phyloP scores from a whole-genome alignment of 2,329 filamentous ascomycete genomes.

The Macrophomina phaseolina region DNA sequence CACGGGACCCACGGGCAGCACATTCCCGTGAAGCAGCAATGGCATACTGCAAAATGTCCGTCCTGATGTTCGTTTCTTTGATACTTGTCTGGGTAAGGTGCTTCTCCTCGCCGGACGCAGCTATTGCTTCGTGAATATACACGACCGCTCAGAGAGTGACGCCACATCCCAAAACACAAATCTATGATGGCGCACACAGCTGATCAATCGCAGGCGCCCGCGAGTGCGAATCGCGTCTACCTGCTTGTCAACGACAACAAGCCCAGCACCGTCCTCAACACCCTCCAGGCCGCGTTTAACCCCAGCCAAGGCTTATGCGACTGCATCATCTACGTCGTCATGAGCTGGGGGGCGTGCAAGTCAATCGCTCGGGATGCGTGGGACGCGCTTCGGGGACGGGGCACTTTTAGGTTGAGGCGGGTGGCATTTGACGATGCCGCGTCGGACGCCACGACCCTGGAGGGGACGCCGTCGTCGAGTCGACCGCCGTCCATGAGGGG shows the following conservation, averaged over 20 bases:
- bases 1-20: background rate
- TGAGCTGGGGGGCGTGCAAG: conserved; percentile 63
- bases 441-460: background rate
- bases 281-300: conserved; percentile 74
- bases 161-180: too few relatives aligned
- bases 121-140: too few relatives aligned
- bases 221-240: conserved; percentile 79
- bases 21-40: conserved; percentile 57
- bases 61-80: conserved; percentile 74
- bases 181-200: background rate
- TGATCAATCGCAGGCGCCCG: conserved; percentile 59
- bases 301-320: conserved; percentile 88
- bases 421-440: background rate
- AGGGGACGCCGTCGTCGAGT: background rate
- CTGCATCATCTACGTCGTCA: conserved; percentile 75
- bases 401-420: background rate
- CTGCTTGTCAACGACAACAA: conserved; percentile 63
- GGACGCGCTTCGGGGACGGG: background rate
- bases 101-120: background rate
- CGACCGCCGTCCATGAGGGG: background rate
- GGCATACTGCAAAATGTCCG: conserved; percentile 72
- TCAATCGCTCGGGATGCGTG: background rate
- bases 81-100: conserved; percentile 68
- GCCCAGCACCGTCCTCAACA: conserved; percentile 63
- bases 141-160: too few relatives aligned